These are phyloP conservation scores for Magnolia changhungtana DNA, from an alignment of 164 flowering plant genomes.

Conservation along the genomic window DNA sequence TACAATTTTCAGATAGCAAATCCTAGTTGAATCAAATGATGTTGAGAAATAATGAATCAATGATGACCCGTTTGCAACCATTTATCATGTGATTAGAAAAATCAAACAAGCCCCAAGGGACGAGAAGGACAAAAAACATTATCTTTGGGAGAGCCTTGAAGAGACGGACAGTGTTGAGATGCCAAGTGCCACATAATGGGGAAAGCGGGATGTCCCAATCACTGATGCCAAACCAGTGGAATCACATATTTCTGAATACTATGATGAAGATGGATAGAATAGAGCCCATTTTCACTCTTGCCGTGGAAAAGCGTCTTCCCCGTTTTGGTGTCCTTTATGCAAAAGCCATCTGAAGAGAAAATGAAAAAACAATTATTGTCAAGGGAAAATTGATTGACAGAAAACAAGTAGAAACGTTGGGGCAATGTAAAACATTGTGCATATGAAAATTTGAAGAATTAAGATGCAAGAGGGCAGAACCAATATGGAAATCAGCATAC, in stretches of 20 bases:
- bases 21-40: no score
- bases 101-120: no score
- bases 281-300: slow-evolving; percentile 1
- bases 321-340: neutral
- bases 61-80: no score
- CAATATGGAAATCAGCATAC: slow-evolving; percentile 4
- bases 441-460: neutral
- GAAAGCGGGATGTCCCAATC: neutral
- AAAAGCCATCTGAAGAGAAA: neutral
- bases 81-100: no score
- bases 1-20: no score
- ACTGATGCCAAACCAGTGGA: neutral
- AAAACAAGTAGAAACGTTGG: neutral
- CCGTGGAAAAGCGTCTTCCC: neutral
- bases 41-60: no score
- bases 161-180: no score
- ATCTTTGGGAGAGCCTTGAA: no score
- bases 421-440: slow-evolving; percentile 1
- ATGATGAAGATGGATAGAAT: neutral
- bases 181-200: no score
- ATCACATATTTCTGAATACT: neutral
- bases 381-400: neutral
- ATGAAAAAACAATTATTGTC: slow-evolving; percentile 3
- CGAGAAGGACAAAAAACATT: no score
- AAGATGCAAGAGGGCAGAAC: neutral